Percentiles rank a stretch among this genome's conserved stretches.
Evolutionary conservation across 2,329 filamentous ascomycete genomes (phyloP).

Genomic region (Xylaria sp.): DNA sequence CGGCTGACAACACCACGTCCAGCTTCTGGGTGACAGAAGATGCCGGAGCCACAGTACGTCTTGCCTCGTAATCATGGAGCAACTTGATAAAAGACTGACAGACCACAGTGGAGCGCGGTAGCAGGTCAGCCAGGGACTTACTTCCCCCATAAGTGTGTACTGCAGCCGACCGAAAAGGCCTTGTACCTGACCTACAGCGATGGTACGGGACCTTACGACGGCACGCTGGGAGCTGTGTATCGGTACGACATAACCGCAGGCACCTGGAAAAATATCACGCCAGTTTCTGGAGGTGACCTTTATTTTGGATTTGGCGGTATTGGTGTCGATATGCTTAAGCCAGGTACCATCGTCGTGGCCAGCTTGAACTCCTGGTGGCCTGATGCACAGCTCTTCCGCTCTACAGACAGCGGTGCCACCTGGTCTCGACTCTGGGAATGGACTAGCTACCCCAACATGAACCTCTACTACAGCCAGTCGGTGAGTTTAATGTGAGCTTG

Average conservation of each 20-base stretch:
- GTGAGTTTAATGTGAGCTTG: conserved; percentile 35
- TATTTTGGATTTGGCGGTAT: conserved; percentile 67
- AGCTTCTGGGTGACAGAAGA: conserved; percentile 65
- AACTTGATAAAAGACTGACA: conserved; percentile 12
- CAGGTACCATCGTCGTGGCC: conserved; percentile 66
- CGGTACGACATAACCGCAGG: conserved; percentile 61
- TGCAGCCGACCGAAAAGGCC: conserved; percentile 61
- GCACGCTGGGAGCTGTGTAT: conserved; percentile 62
- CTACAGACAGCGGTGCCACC: conserved; percentile 63
- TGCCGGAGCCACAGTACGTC: conserved; percentile 56
- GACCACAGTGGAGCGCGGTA: conserved; percentile 57
- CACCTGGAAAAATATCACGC: conserved; percentile 67
- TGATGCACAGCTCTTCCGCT: conserved; percentile 65
- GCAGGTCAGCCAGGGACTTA: conserved; percentile 60
- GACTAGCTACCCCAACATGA: conserved; percentile 56
- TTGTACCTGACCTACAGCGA: conserved; percentile 66
- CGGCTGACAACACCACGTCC: conserved; percentile 61
- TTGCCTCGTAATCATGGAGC: neutral
- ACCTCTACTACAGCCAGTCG: conserved; percentile 59
- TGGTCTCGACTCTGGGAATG: conserved; percentile 66
- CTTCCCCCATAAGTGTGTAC: conserved; percentile 64
- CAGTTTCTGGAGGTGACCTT: conserved; percentile 57
- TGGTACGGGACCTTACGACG: conserved; percentile 67
- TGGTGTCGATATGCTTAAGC: conserved; percentile 61
- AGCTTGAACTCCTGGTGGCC: conserved; percentile 69